Evolutionary conservation across 2,329 filamentous ascomycete genomes (phyloP).

Genomic region (Colletotrichum simmondsii): DNA sequence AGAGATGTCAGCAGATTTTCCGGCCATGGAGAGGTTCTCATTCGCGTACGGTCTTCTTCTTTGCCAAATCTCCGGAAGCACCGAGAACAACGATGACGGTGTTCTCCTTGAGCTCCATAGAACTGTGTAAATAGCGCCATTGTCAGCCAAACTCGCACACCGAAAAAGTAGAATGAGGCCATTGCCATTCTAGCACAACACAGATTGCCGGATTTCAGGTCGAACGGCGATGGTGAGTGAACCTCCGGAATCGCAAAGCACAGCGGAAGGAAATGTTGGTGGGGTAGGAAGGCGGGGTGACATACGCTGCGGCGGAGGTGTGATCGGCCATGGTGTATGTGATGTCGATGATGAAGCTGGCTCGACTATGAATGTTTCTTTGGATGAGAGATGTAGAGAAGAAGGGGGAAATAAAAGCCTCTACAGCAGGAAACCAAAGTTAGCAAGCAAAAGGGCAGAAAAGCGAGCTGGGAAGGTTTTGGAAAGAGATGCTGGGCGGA

Average conservation of each 20-base stretch:
- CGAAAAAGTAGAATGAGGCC: background rate
- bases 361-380: conserved; percentile 9
- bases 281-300: conserved; percentile 35
- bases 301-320: conserved; percentile 38
- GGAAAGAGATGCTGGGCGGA: conserved; percentile 28
- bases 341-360: conserved; percentile 7
- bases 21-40: background rate
- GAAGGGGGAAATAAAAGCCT: background rate
- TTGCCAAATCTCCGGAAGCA: conserved; percentile 96
- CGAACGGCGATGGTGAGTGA: conserved; percentile 4
- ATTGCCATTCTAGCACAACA: conserved; percentile 7
- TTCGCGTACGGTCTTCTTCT: conserved; percentile 92
- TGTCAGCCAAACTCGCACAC: conserved; percentile 21
- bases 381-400: background rate
- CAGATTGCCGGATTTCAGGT: background rate
- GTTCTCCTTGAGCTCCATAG: conserved; percentile 97
- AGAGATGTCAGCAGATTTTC: conserved; percentile 41
- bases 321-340: conserved; percentile 38
- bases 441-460: conserved; percentile 28
- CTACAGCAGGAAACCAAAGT: conserved; percentile 29
- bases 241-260: conserved; percentile 6
- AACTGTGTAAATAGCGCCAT: conserved; percentile 59
- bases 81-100: conserved; percentile 96
- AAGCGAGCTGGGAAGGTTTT: conserved; percentile 33
- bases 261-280: conserved; percentile 24